phyloP scores from a whole-genome alignment of 2,329 filamentous ascomycete species.

The Venturia oleaginea region DNA sequence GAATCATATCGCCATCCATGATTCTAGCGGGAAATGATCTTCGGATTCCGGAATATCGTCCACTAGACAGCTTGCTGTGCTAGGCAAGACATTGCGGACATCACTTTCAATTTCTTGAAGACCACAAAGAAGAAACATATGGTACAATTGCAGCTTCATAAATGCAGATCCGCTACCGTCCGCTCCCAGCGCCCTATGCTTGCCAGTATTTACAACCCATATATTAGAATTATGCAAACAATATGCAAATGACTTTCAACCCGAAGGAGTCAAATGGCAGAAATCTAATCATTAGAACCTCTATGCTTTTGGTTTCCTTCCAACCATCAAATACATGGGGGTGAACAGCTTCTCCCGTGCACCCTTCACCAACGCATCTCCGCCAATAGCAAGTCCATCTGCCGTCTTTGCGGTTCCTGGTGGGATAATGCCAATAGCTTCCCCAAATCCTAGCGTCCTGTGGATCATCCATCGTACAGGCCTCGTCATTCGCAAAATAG shows the following conservation, averaged over 20 bases:
- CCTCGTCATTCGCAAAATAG: conserved; percentile 82
- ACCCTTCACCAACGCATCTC: conserved; percentile 78
- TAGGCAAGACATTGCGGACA: background rate
- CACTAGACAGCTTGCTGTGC: too few relatives aligned
- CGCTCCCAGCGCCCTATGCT: background rate
- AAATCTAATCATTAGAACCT: background rate
- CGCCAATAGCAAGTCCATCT: conserved; percentile 72
- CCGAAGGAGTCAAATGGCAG: background rate
- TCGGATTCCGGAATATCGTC: background rate
- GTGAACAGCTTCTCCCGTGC: conserved; percentile 89
- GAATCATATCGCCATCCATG: background rate
- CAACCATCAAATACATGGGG: conserved; percentile 48
- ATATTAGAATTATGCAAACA: conserved; percentile 9
- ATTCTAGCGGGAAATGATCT: background rate
- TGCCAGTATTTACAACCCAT: background rate
- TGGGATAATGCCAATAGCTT: conserved; percentile 67
- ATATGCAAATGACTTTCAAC: too few relatives aligned
- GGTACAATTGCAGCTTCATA: background rate
- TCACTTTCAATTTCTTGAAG: background rate
- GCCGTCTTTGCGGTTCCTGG: conserved; percentile 89
- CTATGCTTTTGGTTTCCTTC: conserved; percentile 46
- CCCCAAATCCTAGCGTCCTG: conserved; percentile 65
- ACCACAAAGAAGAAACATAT: background rate
- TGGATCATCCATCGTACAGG: conserved; percentile 68
- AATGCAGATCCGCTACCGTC: background rate